A percentile compares a stretch with the other conserved stretches of the same genome.
These are phyloP conservation scores for Emergomyces orientalis DNA, from an alignment of 2,329 filamentous ascomycete genomes.

Conservation along the genomic window DNA sequence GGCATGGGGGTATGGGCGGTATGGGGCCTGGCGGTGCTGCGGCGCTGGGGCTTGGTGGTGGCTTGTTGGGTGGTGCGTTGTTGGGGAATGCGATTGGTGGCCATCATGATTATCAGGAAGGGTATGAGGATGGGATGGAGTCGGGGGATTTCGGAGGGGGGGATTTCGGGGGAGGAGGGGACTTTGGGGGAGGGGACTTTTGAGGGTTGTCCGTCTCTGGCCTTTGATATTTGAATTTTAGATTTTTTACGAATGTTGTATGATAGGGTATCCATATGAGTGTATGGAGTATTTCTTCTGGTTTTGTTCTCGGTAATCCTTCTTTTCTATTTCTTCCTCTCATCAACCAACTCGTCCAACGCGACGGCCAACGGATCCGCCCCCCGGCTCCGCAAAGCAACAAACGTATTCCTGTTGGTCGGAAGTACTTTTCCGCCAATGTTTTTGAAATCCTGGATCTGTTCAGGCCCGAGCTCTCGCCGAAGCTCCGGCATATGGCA, in stretches of 20 bases:
- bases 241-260: background rate
- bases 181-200: conserved; percentile 20
- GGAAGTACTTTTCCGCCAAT: background rate
- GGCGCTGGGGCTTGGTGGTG: conserved; percentile 70
- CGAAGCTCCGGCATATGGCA: background rate
- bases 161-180: conserved; percentile 20
- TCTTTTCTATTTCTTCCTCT: no score
- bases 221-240: background rate
- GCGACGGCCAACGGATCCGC: background rate
- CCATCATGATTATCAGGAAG: conserved; percentile 29
- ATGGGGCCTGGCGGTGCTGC: conserved; percentile 59
- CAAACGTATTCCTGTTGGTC: background rate
- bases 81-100: conserved; percentile 60
- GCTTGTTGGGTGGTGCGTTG: conserved; percentile 67
- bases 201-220: background rate
- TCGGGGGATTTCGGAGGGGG: conserved; percentile 12
- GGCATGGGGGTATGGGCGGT: conserved; percentile 27
- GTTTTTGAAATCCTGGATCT: background rate
- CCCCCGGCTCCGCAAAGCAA: background rate
- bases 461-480: background rate
- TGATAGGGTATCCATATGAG: background rate
- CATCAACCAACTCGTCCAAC: no score
- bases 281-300: background rate
- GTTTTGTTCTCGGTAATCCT: background rate
- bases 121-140: conserved; percentile 22